Base-by-base conservation (phyloP, 495 filamentous ascomycete genomes). In the Daldinia concentrica region DNA sequence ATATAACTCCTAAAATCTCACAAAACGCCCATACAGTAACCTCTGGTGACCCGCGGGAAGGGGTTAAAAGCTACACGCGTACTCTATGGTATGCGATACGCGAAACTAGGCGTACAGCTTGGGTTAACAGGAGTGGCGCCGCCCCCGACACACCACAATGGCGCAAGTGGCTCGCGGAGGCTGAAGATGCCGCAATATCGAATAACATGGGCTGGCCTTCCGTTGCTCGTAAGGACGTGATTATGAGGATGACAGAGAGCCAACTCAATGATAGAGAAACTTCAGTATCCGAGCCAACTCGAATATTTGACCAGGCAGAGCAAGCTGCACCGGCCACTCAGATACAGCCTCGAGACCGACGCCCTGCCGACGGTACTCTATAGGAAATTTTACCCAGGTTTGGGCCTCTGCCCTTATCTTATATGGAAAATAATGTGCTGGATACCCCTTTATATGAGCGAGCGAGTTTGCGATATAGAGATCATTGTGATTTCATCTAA, bases 1-100 rank as follows among this genome's bases (percentile, higher is more conserved):
- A 83, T 51, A 68, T 82, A 39, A 86, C 82, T 4, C 78, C 81
- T 0, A 15, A 22, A 0, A 81, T 83, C 39, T 72, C 80, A 1
- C 34, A 54, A 60, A 60, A 74, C 32, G 78, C 79, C 17, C 67
- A 85, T n/a, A 59, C 62, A 15, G 54, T 48, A 1, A 76, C 74
- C 24, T 37, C 58, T 1, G 50, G 30, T 9, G 75, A 81, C 26
- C 70, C 63, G 32, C 68, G 78, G 3, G 83, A 84, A 58, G 80
- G 75, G 7, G 58, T 62, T 24, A 76, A 77, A 22, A 83, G 80
- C 62, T 88, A 81, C 64, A 88, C 86, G 4, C 74, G 83, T 12
- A 87, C 83, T 12, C 70, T 89, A 51, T 89, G 87, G 86, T 86
- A 82, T 64, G 85, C 84, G 6, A 86, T 88, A 51, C 80, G 82